Conservation (phyloP, 2,329 filamentous ascomycete species). For the Atkinsonella hypoxylon region DNA sequence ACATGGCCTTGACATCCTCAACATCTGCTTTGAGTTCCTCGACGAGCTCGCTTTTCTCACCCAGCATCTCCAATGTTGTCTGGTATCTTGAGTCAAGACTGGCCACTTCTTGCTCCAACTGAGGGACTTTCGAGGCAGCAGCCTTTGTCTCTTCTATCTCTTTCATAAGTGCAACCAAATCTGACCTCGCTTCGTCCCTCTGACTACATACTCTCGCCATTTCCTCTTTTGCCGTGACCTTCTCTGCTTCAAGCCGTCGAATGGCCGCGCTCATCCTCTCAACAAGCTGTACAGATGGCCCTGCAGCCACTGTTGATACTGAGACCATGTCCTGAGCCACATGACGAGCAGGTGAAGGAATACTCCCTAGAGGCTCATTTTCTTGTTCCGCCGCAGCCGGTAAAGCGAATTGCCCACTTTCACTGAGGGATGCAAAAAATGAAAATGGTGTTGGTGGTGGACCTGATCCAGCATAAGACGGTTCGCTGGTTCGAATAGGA, state of each 20-base stretch:
- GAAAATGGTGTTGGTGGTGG: slow-evolving; percentile 30
- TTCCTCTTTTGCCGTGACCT: slow-evolving; percentile 80
- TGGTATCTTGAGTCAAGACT: slow-evolving; percentile 70
- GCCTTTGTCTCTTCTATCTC: slow-evolving; percentile 62
- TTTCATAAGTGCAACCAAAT: slow-evolving; percentile 84
- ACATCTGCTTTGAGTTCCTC: slow-evolving; percentile 87
- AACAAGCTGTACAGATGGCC: slow-evolving; percentile 87
- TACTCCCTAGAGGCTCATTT: slow-evolving; percentile 36
- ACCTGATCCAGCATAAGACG: slow-evolving; percentile 26
- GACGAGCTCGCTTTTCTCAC: slow-evolving; percentile 92
- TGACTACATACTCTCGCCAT: slow-evolving; percentile 68
- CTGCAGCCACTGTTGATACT: slow-evolving; percentile 78
- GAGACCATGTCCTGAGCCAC: slow-evolving; percentile 77
- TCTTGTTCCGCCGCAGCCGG: slow-evolving; percentile 33
- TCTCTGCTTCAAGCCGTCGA: slow-evolving; percentile 80
- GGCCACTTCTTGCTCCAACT: slow-evolving; percentile 55
- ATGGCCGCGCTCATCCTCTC: slow-evolving; percentile 94
- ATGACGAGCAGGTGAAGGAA: slow-evolving; percentile 49
- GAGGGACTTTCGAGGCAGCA: slow-evolving; percentile 45
- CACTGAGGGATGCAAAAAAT: slow-evolving; percentile 29
- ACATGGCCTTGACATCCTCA: slow-evolving; percentile 88
- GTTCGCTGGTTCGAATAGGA: slow-evolving; percentile 27
- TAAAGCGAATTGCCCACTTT: slow-evolving; percentile 23
- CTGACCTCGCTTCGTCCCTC: slow-evolving; percentile 79
- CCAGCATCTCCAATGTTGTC: slow-evolving; percentile 85